Evolutionary conservation across 2,329 filamentous ascomycete genomes (phyloP), one percentile per base, ranked within the genome.

Genomic region (Aspergillus novoparasiticus): DNA sequence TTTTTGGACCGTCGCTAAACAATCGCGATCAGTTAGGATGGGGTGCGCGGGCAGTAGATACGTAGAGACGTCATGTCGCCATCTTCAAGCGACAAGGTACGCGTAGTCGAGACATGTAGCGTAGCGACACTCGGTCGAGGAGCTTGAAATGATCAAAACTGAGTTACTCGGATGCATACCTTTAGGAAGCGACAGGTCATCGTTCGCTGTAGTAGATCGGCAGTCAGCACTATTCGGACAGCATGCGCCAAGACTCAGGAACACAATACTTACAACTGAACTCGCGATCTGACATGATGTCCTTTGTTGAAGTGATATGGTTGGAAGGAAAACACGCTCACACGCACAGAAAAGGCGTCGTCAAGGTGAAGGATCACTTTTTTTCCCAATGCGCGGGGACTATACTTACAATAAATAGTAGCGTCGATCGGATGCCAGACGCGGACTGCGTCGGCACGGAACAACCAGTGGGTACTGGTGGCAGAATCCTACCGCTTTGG

Each of bases 1-100:
- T 80, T 90, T 90, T 73, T 89, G 87, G 48, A 90, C 88, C 55
- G 88, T 90, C 53, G 88, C 88, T 89, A 72, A 23, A 46, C 26
- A 65, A 50, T 21, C 16, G 28, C 39, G 26, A 50, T 66, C 60
- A 68, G 62, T 45, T 28, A 43, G 28, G 19, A 34, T 36, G 30
- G 23, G 16, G 30, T 51, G 28, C 28, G 28, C 28, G 32, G 10
- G 14, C 43, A n/a, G 53, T 36, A 48, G 23, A 32, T 36, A 36
- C 10, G 23, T 53, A 21, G 46, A 30, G 58, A 23, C 46, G 39
- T 30, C 34, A n/a, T 9, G 9, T 41, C 28, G 16, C 28, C 16
- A 30, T 51, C 16, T 19, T 19, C 28, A 51, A 51, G 23, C 14
- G 30, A 36, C 21, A 21, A 39, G 11, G 21, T 16, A 55, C n/a